Evolutionary conservation across 257 asterid species (phyloP).

Genomic region (Capsicum rhomboideum): DNA sequence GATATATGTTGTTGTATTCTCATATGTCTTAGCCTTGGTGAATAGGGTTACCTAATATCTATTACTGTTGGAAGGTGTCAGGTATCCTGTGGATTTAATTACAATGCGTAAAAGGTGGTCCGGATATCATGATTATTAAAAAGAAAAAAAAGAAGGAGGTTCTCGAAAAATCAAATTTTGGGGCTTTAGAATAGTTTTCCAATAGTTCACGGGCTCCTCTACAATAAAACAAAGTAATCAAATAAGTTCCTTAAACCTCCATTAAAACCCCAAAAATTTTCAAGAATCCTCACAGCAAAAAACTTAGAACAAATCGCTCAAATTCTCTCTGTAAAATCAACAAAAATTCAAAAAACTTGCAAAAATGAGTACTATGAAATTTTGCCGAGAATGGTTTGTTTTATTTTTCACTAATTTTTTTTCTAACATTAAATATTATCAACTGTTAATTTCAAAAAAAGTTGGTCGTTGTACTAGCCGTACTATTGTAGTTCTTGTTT

Average conservation of each 20-base stretch:
- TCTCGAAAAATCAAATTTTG: not conserved
- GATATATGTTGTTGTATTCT: too few species aligned
- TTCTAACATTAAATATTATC: not conserved
- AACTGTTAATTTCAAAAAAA: not conserved
- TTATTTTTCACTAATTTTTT: not conserved
- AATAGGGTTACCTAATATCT: too few species aligned
- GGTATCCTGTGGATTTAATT: too few species aligned
- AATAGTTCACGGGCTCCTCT: not conserved
- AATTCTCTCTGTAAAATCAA: not conserved
- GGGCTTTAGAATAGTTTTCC: not conserved
- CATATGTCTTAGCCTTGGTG: too few species aligned
- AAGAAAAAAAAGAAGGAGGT: too few species aligned
- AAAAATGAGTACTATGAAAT: constrained; percentile 98
- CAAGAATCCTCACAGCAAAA: not conserved
- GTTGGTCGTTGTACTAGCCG: too few species aligned
- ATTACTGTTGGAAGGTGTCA: too few species aligned
- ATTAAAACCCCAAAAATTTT: not conserved
- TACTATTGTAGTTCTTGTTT: too few species aligned
- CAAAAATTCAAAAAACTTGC: not conserved
- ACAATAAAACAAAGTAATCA: not conserved
- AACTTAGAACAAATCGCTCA: not conserved
- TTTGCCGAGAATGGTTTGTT: constrained; percentile 91
- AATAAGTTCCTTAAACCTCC: not conserved
- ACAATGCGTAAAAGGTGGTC: too few species aligned
- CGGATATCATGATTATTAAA: too few species aligned